Conservation (phyloP, 768 basidiomycete species). For the Trametes cubensis region DNA sequence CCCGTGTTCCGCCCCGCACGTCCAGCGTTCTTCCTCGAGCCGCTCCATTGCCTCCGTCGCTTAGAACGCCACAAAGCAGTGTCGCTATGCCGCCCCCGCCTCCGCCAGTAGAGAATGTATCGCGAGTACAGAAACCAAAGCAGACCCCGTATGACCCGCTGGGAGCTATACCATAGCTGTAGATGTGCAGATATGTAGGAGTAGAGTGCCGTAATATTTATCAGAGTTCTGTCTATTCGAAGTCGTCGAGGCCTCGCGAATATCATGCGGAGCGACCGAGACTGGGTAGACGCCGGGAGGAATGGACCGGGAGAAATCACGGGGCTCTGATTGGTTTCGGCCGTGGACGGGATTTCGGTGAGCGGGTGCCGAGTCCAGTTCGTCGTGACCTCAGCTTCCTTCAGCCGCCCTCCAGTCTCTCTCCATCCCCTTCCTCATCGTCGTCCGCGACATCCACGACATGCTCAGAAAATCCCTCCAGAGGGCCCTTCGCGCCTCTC, state of each 20-base stretch:
- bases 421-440: constrained; percentile 15
- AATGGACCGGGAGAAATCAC: constrained; percentile 26
- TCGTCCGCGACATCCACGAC: constrained; percentile 26
- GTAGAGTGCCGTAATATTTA: background rate
- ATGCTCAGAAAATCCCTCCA: constrained; percentile 73
- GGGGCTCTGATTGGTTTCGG: constrained; percentile 28
- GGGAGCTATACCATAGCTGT: constrained; percentile 30
- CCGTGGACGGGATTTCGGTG: constrained; percentile 29
- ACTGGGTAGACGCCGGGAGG: constrained; percentile 14
- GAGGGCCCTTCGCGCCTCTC: constrained; percentile 48
- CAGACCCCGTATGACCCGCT: constrained; percentile 31
- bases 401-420: constrained; percentile 9
- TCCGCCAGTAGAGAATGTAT: constrained; percentile 5
- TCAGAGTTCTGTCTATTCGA: background rate
- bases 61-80: constrained; percentile 11
- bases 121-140: constrained; percentile 28
- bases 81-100: constrained; percentile 4
- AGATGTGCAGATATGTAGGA: background rate
- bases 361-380: constrained; percentile 21
- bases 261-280: constrained; percentile 11
- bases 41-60: constrained; percentile 10
- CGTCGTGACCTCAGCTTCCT: constrained; percentile 7
- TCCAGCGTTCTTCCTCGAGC: constrained; percentile 17
- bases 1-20: constrained; percentile 46
- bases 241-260: background rate